Evolutionary conservation across 768 basidiomycete genomes (phyloP).

Genomic region (button mushroom (Agaricus bisporus)): DNA sequence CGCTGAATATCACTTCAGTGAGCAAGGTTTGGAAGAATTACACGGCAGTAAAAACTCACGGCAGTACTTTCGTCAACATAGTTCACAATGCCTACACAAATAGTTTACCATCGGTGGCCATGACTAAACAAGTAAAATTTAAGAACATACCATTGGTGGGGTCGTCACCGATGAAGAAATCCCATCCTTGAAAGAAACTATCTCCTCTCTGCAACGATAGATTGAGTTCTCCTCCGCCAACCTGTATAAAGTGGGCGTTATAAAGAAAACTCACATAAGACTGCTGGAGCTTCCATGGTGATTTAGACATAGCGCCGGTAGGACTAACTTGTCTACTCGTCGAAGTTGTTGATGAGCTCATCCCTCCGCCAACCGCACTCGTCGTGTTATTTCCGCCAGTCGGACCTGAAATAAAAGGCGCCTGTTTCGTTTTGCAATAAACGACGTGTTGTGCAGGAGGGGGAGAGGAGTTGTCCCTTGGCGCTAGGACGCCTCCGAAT

Average conservation of each 20-base stretch:
- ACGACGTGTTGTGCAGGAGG: constrained; percentile 25
- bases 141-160: constrained; percentile 61
- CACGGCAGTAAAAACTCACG: constrained; percentile 30
- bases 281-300: constrained; percentile 55
- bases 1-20: constrained; percentile 26
- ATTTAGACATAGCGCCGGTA: constrained; percentile 26
- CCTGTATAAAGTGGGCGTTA: background rate
- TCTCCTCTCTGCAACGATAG: constrained; percentile 42
- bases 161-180: constrained; percentile 63
- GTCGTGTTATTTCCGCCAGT: constrained; percentile 2
- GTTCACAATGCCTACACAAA: constrained; percentile 38
- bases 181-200: constrained; percentile 79
- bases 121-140: background rate
- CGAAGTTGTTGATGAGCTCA: constrained; percentile 10
- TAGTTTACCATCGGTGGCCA: background rate
- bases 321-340: constrained; percentile 16
- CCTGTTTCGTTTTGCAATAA: constrained; percentile 37
- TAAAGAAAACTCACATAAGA: constrained; percentile 41
- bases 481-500: constrained; percentile 46
- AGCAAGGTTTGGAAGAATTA: background rate
- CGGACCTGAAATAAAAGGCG: constrained; percentile 10
- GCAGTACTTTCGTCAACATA: constrained; percentile 61
- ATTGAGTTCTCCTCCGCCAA: background rate
- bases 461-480: constrained; percentile 26
- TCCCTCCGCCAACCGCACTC: constrained; percentile 1